Evolutionary conservation across 495 filamentous ascomycete species (phyloP).

Genomic region (Glarea lozoyensis): DNA sequence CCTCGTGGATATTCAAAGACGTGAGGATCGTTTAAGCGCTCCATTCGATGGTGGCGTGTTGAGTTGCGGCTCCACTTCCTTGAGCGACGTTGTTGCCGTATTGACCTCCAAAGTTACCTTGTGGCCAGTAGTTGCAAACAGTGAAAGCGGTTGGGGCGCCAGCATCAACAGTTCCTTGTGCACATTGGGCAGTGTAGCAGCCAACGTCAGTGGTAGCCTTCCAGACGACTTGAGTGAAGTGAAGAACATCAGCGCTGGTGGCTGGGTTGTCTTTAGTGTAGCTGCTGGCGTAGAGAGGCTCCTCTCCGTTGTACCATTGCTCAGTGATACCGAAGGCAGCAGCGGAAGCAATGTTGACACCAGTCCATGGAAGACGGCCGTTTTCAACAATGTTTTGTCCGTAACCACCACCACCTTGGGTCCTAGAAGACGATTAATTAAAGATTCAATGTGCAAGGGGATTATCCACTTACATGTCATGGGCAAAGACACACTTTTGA

Average conservation of each 20-base stretch:
- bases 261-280: conserved; percentile 35
- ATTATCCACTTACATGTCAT: conserved; percentile 58
- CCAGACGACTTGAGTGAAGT: conserved; percentile 92
- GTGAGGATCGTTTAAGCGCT: neutral
- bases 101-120: conserved; percentile 35
- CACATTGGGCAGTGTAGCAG: conserved; percentile 54
- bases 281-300: conserved; percentile 30
- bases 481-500: conserved; percentile 56
- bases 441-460: neutral
- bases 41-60: neutral
- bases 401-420: conserved; percentile 43
- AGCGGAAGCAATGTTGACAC: conserved; percentile 26
- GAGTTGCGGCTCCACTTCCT: neutral
- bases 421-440: conserved; percentile 10
- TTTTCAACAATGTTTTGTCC: conserved; percentile 74
- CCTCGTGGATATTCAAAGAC: neutral
- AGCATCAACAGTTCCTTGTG: conserved; percentile 42
- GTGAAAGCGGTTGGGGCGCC: conserved; percentile 34
- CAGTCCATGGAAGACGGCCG: conserved; percentile 22
- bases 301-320: conserved; percentile 79
- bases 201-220: conserved; percentile 59
- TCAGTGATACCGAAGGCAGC: conserved; percentile 60
- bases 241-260: conserved; percentile 63
- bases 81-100: neutral
- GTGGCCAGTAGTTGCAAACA: conserved; percentile 82